Evolutionary conservation across 2,329 filamentous ascomycete species (phyloP).

Genomic region (Fusarium scirpi): DNA sequence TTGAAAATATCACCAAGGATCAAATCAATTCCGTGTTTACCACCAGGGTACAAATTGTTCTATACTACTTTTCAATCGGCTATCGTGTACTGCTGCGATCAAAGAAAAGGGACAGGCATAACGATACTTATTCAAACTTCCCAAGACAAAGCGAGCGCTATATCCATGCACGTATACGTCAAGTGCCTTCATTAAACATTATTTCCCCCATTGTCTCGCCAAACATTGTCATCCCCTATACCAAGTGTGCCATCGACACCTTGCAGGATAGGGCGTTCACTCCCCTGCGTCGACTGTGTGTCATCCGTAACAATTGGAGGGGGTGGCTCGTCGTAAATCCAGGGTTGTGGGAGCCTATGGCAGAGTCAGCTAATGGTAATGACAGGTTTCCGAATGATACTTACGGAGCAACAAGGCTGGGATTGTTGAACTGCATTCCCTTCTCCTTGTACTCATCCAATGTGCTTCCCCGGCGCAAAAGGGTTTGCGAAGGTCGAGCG

Average conservation of each 20-base stretch:
- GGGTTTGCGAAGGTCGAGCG: conserved; percentile 53
- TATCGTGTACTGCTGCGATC: conserved; percentile 1
- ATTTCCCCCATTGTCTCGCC: conserved; percentile 47
- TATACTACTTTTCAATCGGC: background rate
- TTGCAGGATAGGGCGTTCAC: conserved; percentile 48
- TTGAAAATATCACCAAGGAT: background rate
- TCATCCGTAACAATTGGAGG: conserved; percentile 50
- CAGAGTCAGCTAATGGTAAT: conserved; percentile 28
- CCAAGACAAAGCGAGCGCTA: conserved; percentile 15
- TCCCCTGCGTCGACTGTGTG: conserved; percentile 46
- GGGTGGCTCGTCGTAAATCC: conserved; percentile 72
- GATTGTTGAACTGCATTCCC: conserved; percentile 79
- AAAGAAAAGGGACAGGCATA: background rate
- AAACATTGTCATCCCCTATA: conserved; percentile 57
- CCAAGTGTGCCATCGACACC: conserved; percentile 53
- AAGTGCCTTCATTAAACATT: conserved; percentile 39
- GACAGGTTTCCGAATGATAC: conserved; percentile 48
- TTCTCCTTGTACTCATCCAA: conserved; percentile 79
- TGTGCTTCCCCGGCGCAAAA: conserved; percentile 69
- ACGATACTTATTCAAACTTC: conserved; percentile 13
- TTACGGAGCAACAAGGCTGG: conserved; percentile 76
- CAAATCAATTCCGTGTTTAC: background rate
- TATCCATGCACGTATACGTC: conserved; percentile 17
- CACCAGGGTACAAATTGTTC: background rate
- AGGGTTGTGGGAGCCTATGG: conserved; percentile 73